Evolutionary conservation across 2,329 filamentous ascomycete species (phyloP), one percentile per base, ranked within the genome.

Genomic region (Claviceps spartinae): DNA sequence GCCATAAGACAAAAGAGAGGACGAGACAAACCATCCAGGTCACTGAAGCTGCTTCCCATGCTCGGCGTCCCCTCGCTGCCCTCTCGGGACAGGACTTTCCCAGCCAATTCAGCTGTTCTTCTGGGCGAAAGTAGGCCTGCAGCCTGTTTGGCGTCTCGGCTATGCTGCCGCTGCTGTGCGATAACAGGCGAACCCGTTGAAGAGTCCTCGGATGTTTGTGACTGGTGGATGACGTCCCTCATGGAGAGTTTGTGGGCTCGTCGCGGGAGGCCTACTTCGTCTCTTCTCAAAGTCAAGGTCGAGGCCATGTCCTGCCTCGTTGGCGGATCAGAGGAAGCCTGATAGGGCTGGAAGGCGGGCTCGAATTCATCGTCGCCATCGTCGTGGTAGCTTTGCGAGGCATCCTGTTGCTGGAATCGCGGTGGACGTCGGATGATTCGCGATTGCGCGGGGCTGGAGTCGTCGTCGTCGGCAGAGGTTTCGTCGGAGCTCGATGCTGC

Each of bases 1-100:
- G 49, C 36, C 9, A 34, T 34, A 34, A 34, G 30, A 34, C 30
- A 34, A 34, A 1, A 9, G 49, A 50, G 48, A 48, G 14, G 43
- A 46, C 54, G 24, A 44, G 54, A 59, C 65, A 54, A 71, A 79
- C 85, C 86, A 63, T 91, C 87, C 44, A 94, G 74, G 69, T 93
- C 88, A 66, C 86, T 91, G 61, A 88, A 93, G 60, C 86, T 90
- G 64, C 86, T 91, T 1, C 86, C 85, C 81, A 89, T 88, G 59
- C 85, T 88, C 1, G 83, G 85, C 14, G 82, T 84, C 14, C 83
- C 83, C 56, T 88, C 84, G 61, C 83, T 88, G 13, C 79, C 79
- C 55, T 85, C 81, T 13, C 75, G 73, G 1, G 76, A 77, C 1
- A 79, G 76, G 58, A 76, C 80, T 45, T 77, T 69, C 26, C 74